These are phyloP conservation scores for Hawksworthiomyces lignivorus DNA, from an alignment of 2,329 filamentous ascomycete species.

Conservation along the genomic window DNA sequence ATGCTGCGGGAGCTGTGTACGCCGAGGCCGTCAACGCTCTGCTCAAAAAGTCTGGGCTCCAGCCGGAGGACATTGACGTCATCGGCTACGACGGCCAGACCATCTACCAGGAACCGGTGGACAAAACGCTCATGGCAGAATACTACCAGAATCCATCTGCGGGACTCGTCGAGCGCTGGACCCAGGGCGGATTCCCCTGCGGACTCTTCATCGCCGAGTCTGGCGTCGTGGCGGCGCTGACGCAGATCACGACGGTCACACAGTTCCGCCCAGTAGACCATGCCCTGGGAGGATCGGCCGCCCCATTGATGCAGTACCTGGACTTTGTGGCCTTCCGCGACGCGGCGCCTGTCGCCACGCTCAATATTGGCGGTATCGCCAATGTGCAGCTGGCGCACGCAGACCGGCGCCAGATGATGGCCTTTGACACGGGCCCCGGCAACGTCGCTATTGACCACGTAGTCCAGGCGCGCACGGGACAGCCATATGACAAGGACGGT, in stretches of 20 bases:
- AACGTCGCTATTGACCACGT: constrained; percentile 26
- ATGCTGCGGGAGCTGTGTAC: constrained; percentile 21
- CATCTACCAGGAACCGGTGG: constrained; percentile 23
- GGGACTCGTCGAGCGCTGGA: constrained; percentile 21
- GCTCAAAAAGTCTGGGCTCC: constrained; percentile 14
- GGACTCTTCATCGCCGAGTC: constrained; percentile 25
- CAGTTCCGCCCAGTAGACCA: constrained; percentile 24
- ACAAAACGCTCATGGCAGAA: constrained; percentile 16
- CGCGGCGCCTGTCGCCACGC: constrained; percentile 16
- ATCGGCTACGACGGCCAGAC: constrained; percentile 25
- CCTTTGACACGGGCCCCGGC: constrained; percentile 23
- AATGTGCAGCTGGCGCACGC: constrained; percentile 22
- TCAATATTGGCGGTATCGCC: constrained; percentile 26
- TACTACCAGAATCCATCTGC: constrained; percentile 17
- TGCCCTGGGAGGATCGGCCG: constrained; percentile 21
- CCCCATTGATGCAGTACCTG: constrained; percentile 25
- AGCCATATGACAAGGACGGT: constrained; percentile 21
- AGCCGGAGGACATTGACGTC: constrained; percentile 21
- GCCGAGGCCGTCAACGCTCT: constrained; percentile 22
- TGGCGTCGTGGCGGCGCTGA: constrained; percentile 22
- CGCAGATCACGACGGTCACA: constrained; percentile 22
- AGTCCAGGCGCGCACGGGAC: constrained; percentile 18
- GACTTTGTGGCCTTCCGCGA: constrained; percentile 23
- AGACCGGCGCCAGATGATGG: constrained; percentile 24
- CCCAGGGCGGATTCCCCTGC: constrained; percentile 21